Conservation (phyloP, 2,329 filamentous ascomycete genomes). For the Trichoderma polysporum region DNA sequence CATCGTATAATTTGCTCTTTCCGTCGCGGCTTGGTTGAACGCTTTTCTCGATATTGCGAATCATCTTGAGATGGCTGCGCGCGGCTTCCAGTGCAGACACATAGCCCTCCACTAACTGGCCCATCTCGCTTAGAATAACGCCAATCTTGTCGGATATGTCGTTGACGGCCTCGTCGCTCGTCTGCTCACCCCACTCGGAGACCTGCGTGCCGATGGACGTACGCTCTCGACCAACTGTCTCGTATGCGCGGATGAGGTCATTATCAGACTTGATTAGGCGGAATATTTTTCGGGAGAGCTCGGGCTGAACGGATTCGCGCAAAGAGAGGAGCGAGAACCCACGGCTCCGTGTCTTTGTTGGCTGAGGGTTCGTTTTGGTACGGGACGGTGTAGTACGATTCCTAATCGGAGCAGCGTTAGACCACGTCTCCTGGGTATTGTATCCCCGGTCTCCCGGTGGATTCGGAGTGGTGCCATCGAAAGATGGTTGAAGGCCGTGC, state of each 20-base stretch:
- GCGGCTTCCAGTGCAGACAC: slow-evolving; percentile 86
- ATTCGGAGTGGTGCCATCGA: slow-evolving; percentile 31
- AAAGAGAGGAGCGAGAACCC: slow-evolving; percentile 85
- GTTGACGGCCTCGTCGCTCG: slow-evolving; percentile 79
- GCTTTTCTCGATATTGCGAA: slow-evolving; percentile 91
- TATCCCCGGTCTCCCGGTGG: slow-evolving; percentile 21
- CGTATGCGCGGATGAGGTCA: slow-evolving; percentile 79
- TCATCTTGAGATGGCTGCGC: slow-evolving; percentile 78
- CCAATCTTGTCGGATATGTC: slow-evolving; percentile 96
- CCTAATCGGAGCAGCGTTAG: slow-evolving; percentile 47
- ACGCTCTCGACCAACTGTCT: slow-evolving; percentile 81
- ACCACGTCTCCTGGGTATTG: slow-evolving; percentile 21
- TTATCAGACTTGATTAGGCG: slow-evolving; percentile 95
- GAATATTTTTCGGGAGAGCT: slow-evolving; percentile 85
- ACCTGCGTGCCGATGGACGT: slow-evolving; percentile 83
- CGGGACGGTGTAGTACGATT: slow-evolving; percentile 74
- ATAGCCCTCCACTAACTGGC: slow-evolving; percentile 88
- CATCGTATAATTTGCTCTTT: slow-evolving; percentile 84
- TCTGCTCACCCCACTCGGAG: slow-evolving; percentile 94
- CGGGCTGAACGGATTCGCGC: slow-evolving; percentile 79
- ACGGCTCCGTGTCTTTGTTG: not conserved
- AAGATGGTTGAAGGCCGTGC: slow-evolving; percentile 28
- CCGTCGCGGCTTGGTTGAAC: slow-evolving; percentile 90
- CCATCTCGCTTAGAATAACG: slow-evolving; percentile 86
- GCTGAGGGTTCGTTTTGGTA: slow-evolving; percentile 47